Conservation (phyloP, 2,329 filamentous ascomycete species). For the Mariannaea sp. region DNA sequence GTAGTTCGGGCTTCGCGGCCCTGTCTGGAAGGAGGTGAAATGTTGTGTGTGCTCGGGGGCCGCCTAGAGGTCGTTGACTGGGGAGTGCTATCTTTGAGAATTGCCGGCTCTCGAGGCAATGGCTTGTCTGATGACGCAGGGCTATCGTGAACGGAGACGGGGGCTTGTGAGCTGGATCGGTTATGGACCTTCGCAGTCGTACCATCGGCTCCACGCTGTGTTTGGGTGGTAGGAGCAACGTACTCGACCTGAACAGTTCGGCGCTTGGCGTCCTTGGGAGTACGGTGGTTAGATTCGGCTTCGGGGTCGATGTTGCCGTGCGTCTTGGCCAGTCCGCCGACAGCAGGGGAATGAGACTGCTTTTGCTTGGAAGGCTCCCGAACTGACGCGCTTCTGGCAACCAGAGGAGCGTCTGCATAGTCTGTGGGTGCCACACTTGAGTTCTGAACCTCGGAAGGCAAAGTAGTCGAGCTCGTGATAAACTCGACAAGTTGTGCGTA, state of each 20-base stretch:
- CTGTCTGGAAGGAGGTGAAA: slow-evolving; percentile 32
- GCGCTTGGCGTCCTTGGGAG: slow-evolving; percentile 85
- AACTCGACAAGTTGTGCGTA: slow-evolving; percentile 96
- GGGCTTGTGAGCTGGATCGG: slow-evolving; percentile 49
- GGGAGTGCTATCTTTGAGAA: slow-evolving; percentile 49
- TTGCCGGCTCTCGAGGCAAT: slow-evolving; percentile 61
- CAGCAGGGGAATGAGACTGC: slow-evolving; percentile 50
- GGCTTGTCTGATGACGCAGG: slow-evolving; percentile 59
- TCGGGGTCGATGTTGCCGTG: slow-evolving; percentile 75
- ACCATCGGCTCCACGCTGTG: slow-evolving; percentile 65
- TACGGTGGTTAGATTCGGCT: slow-evolving; percentile 59
- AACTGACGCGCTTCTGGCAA: slow-evolving; percentile 90
- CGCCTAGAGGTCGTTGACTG: slow-evolving; percentile 47
- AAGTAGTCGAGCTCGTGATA: slow-evolving; percentile 94
- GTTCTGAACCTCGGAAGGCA: slow-evolving; percentile 81
- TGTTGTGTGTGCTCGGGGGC: slow-evolving; percentile 55
- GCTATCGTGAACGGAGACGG: slow-evolving; percentile 41
- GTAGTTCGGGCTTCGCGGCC: slow-evolving; percentile 45
- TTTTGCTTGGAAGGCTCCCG: slow-evolving; percentile 80
- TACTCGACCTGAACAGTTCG: slow-evolving; percentile 98
- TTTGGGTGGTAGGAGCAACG: slow-evolving; percentile 87
- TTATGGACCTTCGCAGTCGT: slow-evolving; percentile 32
- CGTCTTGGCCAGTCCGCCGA: slow-evolving; percentile 72
- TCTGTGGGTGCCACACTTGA: slow-evolving; percentile 68
- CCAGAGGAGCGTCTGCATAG: slow-evolving; percentile 59